Evolutionary conservation across 495 filamentous ascomycete genomes (phyloP), one percentile per base, ranked within the genome.

Genomic region (Hypomontagnella monticulosa): DNA sequence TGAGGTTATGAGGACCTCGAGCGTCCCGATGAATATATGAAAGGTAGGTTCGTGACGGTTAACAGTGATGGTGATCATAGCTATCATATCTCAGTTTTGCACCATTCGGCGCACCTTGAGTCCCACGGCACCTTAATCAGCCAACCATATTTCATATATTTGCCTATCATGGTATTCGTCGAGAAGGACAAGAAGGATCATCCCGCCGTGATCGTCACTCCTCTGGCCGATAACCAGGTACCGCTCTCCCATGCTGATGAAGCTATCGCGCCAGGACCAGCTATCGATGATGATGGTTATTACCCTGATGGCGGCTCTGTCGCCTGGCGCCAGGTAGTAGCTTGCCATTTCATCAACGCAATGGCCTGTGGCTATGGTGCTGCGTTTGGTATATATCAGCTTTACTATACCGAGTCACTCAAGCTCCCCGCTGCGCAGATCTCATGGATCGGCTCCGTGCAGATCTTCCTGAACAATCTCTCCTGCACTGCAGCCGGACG

Each of bases 381-480:
- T 5, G 69, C 76, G 2, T 82, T 80, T 48, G 80, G 79, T 18
- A 75, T 82, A 19, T 82, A 75, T 34, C 79, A 82, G 69, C 75
- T 80, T 7, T 73, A 81, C 70, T 82, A 82, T 63, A 66, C 71
- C n/a, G 72, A 80, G 63, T 76, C 76, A 0, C 71, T 82, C 34
- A 54, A 69, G 11, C 71, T 81, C 2, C 76, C 80, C 11, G 64
- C 77, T 6, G 57, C 76, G 2, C 73, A 78, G 30, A 71, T 82
- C 16, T 78, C 78, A 0, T 82, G 79, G 80, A 80, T 81, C 49
- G 80, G 80, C 15, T 81, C 79, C 12, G 40, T 80, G 9, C 79
- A 81, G 67, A 67, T 76, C 40, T 81, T 81, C 48, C 70, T 82
- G 6, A 76, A 76, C 53, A 78, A 76, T 55, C 48, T 61, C 11